phyloP scores from a whole-genome alignment of 2,329 filamentous ascomycete species.

The Phaeosphaeriaceae sp. region DNA sequence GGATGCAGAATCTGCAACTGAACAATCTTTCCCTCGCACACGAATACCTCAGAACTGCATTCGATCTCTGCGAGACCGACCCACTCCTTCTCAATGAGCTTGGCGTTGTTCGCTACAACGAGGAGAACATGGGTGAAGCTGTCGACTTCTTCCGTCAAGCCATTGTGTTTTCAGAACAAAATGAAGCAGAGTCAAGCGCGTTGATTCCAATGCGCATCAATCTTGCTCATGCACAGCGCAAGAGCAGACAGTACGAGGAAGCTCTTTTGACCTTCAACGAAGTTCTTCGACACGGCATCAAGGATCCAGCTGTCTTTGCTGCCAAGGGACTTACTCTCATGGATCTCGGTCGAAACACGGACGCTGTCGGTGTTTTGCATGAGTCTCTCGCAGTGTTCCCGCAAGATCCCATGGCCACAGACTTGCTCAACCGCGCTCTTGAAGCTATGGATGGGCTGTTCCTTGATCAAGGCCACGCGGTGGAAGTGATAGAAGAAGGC shows the following conservation, averaged over 20 bases:
- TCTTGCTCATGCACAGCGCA: conserved; percentile 84
- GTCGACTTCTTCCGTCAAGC: conserved; percentile 80
- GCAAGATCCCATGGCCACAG: conserved; percentile 82
- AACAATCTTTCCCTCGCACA: conserved; percentile 94
- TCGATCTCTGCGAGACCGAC: conserved; percentile 81
- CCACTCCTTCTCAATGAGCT: conserved; percentile 94
- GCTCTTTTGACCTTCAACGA: conserved; percentile 85
- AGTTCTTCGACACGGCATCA: conserved; percentile 81
- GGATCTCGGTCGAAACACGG: conserved; percentile 75
- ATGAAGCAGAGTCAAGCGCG: conserved; percentile 81
- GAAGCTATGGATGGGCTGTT: conserved; percentile 50
- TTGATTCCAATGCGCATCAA: conserved; percentile 89
- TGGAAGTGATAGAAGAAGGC: conserved; percentile 8
- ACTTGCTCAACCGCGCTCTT: conserved; percentile 74
- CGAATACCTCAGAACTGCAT: conserved; percentile 92
- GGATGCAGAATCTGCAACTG: conserved; percentile 97
- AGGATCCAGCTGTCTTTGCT: conserved; percentile 79
- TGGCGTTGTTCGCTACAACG: conserved; percentile 94
- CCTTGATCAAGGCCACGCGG: conserved; percentile 1
- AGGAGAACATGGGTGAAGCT: conserved; percentile 78
- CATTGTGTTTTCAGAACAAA: conserved; percentile 78
- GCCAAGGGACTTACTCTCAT: conserved; percentile 86
- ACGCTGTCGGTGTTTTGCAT: conserved; percentile 83
- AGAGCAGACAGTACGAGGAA: conserved; percentile 72
- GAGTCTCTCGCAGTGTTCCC: conserved; percentile 81